Conservation (phyloP, 1,284 basidiomycete genomes). For the Cutaneotrichosporon sp. region DNA sequence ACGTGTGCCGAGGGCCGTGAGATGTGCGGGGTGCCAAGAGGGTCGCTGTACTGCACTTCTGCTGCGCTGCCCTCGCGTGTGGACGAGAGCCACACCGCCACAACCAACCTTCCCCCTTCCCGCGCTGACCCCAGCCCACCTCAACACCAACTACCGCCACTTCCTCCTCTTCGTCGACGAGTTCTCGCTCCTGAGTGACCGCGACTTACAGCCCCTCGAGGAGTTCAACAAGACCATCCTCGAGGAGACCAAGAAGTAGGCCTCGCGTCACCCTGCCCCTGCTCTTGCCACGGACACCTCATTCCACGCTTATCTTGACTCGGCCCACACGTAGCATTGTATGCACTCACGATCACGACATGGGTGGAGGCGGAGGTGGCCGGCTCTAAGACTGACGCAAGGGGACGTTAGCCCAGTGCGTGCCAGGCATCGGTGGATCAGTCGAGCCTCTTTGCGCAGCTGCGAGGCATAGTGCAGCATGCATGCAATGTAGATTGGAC, state of each 20-base stretch:
- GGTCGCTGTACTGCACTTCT: not conserved
- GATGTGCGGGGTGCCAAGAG: not conserved
- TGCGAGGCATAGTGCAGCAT: not conserved
- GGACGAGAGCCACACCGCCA: not conserved
- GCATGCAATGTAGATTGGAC: too few relatives aligned
- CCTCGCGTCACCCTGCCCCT: not conserved
- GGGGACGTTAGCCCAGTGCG: too few relatives aligned
- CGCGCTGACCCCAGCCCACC: slow-evolving; percentile 68
- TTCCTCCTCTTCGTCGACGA: slow-evolving; percentile 97
- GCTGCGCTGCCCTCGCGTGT: not conserved
- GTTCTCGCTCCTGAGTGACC: slow-evolving; percentile 97
- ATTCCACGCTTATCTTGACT: not conserved
- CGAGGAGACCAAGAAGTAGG: slow-evolving; percentile 59
- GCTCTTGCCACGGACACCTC: not conserved
- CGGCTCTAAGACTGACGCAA: too few relatives aligned
- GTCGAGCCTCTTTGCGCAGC: too few relatives aligned
- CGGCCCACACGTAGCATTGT: slow-evolving; percentile 7
- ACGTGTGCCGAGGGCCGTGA: not conserved
- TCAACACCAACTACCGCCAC: slow-evolving; percentile 98
- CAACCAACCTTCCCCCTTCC: not conserved
- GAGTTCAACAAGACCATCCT: slow-evolving; percentile 96
- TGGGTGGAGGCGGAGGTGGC: not conserved
- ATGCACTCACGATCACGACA: slow-evolving; percentile 10
- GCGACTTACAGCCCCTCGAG: slow-evolving; percentile 91
- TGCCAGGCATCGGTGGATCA: too few relatives aligned